Conservation (phyloP, 164 flowering plant species). For the Annona squamosa region DNA sequence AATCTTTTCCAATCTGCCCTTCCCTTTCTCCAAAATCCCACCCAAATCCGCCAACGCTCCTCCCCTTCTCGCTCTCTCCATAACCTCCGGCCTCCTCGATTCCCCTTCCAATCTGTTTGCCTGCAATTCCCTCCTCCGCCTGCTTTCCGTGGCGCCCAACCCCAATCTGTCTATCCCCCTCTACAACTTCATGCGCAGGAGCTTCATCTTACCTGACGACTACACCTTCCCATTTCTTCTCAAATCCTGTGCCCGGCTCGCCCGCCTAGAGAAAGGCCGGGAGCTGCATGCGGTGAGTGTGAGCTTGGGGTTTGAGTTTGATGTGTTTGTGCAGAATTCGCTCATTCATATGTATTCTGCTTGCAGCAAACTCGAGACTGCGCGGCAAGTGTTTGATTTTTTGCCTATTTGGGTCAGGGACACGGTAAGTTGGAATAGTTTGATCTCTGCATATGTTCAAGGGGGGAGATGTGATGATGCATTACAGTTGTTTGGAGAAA, state of each 20-base stretch:
- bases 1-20: conserved; percentile 6
- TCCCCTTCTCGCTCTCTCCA: neutral
- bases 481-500: conserved; percentile 18
- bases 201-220: conserved; percentile 17
- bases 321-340: conserved; percentile 28
- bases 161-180: conserved; percentile 17
- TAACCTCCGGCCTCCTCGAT: neutral
- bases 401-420: conserved; percentile 19
- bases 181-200: conserved; percentile 20
- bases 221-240: conserved; percentile 29
- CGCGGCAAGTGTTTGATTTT: conserved; percentile 19
- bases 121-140: conserved; percentile 23
- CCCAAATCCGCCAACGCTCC: neutral
- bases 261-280: conserved; percentile 8
- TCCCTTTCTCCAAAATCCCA: neutral
- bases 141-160: conserved; percentile 10
- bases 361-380: conserved; percentile 14
- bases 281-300: conserved; percentile 20
- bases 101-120: conserved; percentile 14
- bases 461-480: conserved; percentile 10
- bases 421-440: conserved; percentile 29
- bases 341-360: conserved; percentile 21
- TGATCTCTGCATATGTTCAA: conserved; percentile 28
- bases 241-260: conserved; percentile 19
- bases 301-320: conserved; percentile 20